Percentiles rank a stretch among this genome's conserved stretches.
These are phyloP conservation scores for Backusella morwellensis DNA, from an alignment of 192 early-diverging fungal genomes.

Conservation along the genomic window DNA sequence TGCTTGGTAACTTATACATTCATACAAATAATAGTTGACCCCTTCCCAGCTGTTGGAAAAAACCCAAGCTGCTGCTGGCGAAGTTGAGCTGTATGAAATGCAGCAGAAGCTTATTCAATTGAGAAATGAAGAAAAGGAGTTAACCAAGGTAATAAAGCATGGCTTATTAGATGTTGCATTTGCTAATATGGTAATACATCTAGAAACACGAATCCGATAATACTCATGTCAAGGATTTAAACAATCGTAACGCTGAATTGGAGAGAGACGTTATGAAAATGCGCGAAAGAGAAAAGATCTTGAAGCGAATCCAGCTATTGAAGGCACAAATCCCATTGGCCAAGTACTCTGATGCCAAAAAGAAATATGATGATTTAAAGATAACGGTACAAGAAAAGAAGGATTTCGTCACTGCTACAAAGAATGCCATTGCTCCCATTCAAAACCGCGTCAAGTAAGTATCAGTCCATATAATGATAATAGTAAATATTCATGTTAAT, in stretches of 20 bases:
- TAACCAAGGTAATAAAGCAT: slow-evolving; percentile 32
- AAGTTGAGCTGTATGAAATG: slow-evolving; percentile 55
- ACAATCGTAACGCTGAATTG: slow-evolving; percentile 65
- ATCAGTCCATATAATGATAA: too few relatives aligned
- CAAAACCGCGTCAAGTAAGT: slow-evolving; percentile 29
- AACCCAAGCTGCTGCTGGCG: slow-evolving; percentile 85
- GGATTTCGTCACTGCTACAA: slow-evolving; percentile 19
- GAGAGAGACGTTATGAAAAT: slow-evolving; percentile 77
- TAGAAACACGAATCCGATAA: slow-evolving; percentile 50
- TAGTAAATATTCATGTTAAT: neutral
- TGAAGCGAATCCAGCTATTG: slow-evolving; percentile 54
- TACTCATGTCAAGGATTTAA: slow-evolving; percentile 58
- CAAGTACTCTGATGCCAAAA: slow-evolving; percentile 56
- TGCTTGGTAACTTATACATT: neutral
- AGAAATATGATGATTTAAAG: slow-evolving; percentile 39
- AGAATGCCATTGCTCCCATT: slow-evolving; percentile 43
- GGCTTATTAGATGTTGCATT: too few relatives aligned
- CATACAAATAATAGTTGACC: slow-evolving; percentile 55
- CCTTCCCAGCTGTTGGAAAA: slow-evolving; percentile 74
- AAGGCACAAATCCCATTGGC: slow-evolving; percentile 58
- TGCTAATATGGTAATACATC: neutral
- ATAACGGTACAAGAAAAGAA: neutral
- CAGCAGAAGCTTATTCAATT: slow-evolving; percentile 67
- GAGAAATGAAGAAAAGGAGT: slow-evolving; percentile 50
- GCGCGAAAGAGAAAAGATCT: slow-evolving; percentile 66